Conservation (phyloP, 257 asterid genomes). For the Cruciata laevipes region DNA sequence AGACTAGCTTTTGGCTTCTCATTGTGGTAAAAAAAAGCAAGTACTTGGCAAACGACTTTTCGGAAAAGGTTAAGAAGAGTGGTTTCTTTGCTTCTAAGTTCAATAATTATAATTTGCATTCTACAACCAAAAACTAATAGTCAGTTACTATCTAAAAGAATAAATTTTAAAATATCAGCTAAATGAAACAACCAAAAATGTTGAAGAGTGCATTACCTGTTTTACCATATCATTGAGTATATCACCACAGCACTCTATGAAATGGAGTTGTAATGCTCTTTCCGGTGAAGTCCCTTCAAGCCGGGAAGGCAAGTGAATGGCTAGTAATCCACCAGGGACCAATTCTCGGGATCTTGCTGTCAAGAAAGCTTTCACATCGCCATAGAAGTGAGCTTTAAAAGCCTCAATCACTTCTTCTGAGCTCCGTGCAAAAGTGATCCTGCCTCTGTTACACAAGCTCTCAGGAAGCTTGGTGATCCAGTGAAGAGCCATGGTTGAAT, state of each 20-base stretch:
- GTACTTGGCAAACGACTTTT: no score
- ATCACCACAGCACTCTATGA: background rate
- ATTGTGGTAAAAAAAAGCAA: no score
- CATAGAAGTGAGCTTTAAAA: background rate
- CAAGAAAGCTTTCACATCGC: slow-evolving; percentile 1
- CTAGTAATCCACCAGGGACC: slow-evolving; percentile 7
- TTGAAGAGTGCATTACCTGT: background rate
- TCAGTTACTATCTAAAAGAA: no score
- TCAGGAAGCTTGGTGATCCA: slow-evolving; percentile 7
- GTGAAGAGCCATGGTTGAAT: slow-evolving; percentile 4
- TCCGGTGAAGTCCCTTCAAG: background rate
- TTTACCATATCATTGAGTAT: slow-evolving; percentile 6
- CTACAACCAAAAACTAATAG: no score
- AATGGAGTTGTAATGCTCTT: background rate
- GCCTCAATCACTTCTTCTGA: background rate
- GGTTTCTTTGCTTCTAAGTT: no score
- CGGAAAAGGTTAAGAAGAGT: no score
- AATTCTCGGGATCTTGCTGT: slow-evolving; percentile 12
- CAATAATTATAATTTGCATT: no score
- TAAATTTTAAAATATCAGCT: no score
- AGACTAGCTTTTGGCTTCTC: no score
- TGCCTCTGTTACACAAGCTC: slow-evolving; percentile 3
- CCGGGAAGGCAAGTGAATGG: background rate
- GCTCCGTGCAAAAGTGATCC: slow-evolving; percentile 6
- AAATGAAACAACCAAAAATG: no score